phyloP scores from a whole-genome alignment of 73 alveolate species.

The Symbiodinium natans region DNA sequence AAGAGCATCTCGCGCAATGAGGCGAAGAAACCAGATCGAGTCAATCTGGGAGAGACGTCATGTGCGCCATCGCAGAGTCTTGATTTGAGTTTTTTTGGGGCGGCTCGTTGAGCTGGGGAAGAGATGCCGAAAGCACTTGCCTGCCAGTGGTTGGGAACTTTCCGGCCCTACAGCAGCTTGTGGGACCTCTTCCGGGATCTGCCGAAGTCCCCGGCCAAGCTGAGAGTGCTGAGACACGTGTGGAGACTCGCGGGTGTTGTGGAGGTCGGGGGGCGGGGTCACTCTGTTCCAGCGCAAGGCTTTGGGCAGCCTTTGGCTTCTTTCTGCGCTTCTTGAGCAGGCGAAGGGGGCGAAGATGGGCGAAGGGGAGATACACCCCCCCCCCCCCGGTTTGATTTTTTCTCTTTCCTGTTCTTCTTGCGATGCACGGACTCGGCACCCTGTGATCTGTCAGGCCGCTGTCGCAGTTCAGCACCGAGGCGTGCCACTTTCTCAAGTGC shows the following conservation, averaged over 20 bases:
- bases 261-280: no score
- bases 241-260: no score
- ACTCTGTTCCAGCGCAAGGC: no score
- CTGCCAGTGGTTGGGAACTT: constrained; percentile 7
- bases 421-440: not conserved
- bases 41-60: not conserved
- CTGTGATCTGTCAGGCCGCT: not conserved
- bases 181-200: not conserved
- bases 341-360: no score
- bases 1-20: no score
- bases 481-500: no score
- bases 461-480: constrained; percentile 1
- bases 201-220: not conserved
- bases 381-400: not conserved
- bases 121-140: not conserved
- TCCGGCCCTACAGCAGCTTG: constrained; percentile 3
- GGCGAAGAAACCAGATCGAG: constrained; percentile 6
- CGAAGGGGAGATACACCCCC: no score
- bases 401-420: not conserved
- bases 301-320: not conserved
- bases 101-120: no score
- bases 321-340: not conserved
- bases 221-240: no score
- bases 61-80: not conserved
- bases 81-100: no score